A percentile compares a stretch with the other conserved stretches of the same genome.
phyloP scores from a whole-genome alignment of 106 monocot species.

The Vanilla planifolia region DNA sequence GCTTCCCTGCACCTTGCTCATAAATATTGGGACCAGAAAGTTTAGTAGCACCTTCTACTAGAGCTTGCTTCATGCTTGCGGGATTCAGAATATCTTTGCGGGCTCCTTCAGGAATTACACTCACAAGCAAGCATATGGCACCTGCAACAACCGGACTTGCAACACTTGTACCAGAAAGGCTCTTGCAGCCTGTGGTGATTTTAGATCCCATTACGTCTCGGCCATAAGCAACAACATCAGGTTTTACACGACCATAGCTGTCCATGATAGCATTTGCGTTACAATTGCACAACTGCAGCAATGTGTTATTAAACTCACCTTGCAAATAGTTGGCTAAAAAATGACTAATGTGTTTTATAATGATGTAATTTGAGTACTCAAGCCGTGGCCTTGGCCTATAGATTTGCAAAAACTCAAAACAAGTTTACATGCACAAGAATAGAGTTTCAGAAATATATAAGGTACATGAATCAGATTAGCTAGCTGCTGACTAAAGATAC shows the following conservation, averaged over 20 bases:
- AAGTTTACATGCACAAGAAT: too few species aligned
- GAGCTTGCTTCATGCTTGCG: slow-evolving; percentile 99
- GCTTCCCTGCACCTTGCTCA: slow-evolving; percentile 91
- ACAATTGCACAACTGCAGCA: not conserved
- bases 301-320: not conserved
- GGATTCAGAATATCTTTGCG: slow-evolving; percentile 83
- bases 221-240: slow-evolving; percentile 97
- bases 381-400: too few species aligned
- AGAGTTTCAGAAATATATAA: too few species aligned
- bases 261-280: slow-evolving; percentile 1
- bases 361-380: not conserved
- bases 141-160: slow-evolving; percentile 98
- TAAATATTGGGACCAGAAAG: slow-evolving; percentile 90
- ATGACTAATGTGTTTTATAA: not conserved
- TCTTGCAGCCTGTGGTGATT: slow-evolving; percentile 96
- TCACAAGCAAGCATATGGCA: slow-evolving; percentile 89
- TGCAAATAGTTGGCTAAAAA: not conserved
- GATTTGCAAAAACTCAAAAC: too few species aligned
- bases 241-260: slow-evolving; percentile 97
- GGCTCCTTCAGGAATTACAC: slow-evolving; percentile 65
- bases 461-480: too few species aligned
- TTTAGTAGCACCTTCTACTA: slow-evolving; percentile 92
- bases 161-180: slow-evolving; percentile 96
- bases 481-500: not conserved
- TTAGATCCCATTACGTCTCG: slow-evolving; percentile 96